Percentiles rank a stretch among this genome's conserved stretches.
These are phyloP conservation scores for Leccinum sublutescens DNA, from an alignment of 768 basidiomycete genomes.

Conservation along the genomic window DNA sequence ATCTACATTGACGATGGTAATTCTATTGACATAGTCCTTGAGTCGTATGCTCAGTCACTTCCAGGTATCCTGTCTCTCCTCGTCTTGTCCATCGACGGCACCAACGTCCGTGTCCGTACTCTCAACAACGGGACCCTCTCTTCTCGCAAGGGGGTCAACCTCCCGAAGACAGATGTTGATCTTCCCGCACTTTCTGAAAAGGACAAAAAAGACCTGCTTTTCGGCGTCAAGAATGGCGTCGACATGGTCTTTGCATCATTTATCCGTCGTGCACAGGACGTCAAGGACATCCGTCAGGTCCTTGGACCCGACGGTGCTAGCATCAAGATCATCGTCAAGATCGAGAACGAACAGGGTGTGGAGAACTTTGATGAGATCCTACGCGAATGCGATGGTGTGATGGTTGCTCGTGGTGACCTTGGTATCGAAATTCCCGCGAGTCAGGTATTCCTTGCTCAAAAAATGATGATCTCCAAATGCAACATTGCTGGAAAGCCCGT, in stretches of 20 bases:
- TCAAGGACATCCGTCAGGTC: constrained; percentile 88
- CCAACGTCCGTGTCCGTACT: constrained; percentile 78
- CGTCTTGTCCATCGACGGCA: constrained; percentile 84
- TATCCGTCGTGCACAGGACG: constrained; percentile 94
- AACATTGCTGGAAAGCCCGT: constrained; percentile 97
- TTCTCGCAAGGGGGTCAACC: constrained; percentile 98
- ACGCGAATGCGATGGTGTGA: constrained; percentile 94
- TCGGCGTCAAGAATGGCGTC: constrained; percentile 96
- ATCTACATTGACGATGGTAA: constrained; percentile 96
- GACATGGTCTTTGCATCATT: constrained; percentile 99
- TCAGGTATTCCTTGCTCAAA: constrained; percentile 98
- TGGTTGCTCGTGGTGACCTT: constrained; percentile 99
- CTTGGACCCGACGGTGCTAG: constrained; percentile 92
- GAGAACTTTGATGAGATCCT: constrained; percentile 99
- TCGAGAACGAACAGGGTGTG: constrained; percentile 99
- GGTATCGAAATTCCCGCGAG: constrained; percentile 99
- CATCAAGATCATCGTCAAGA: constrained; percentile 99
- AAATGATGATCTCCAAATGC: constrained; percentile 99
- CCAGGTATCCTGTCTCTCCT: constrained; percentile 84
- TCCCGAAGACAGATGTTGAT: constrained; percentile 97
- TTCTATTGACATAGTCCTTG: constrained; percentile 4
- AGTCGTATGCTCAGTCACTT: constrained; percentile 1
- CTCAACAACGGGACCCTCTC: constrained; percentile 91
- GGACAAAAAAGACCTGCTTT: constrained; percentile 92
- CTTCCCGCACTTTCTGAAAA: constrained; percentile 96